Percentiles rank a stretch among this genome's conserved stretches.
phyloP scores from a whole-genome alignment of 2,329 filamentous ascomycete species.

The Diaporthe vexans region DNA sequence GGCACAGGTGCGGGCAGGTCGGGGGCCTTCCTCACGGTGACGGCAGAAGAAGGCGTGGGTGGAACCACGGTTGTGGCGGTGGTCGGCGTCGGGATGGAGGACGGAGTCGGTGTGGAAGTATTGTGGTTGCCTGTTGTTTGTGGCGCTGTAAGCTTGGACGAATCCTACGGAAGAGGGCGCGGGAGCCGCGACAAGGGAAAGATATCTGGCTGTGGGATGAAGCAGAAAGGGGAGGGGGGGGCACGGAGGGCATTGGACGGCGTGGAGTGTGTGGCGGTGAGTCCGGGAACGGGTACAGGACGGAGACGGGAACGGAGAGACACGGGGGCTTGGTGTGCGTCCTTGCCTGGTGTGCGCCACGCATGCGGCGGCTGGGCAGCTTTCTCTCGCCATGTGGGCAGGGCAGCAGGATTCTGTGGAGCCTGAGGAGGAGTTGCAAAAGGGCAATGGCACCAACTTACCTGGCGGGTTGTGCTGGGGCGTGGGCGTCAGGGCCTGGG shows the following conservation, averaged over 20 bases:
- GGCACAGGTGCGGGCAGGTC: constrained; percentile 1
- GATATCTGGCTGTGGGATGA: not conserved
- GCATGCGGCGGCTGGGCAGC: constrained; percentile 2
- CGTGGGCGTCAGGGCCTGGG: not conserved
- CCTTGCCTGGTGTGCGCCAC: not conserved
- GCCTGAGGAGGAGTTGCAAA: too few species aligned
- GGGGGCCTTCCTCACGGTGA: not conserved
- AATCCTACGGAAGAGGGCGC: constrained; percentile 14
- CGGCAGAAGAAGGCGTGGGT: constrained; percentile 26
- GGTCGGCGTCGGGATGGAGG: constrained; percentile 25
- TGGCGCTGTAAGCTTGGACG: constrained; percentile 28
- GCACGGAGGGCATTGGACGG: not conserved
- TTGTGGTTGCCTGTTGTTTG: constrained; percentile 33
- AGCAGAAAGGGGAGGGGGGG: not conserved
- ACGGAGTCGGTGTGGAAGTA: not conserved
- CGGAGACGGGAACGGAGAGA: constrained; percentile 8
- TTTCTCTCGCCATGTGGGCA: not conserved
- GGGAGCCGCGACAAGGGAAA: not conserved
- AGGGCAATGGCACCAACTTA: constrained; percentile 12
- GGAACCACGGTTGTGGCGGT: constrained; percentile 33
- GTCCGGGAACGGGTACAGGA: not conserved
- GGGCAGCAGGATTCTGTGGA: not conserved
- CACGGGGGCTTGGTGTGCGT: not conserved
- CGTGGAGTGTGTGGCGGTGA: constrained; percentile 24
- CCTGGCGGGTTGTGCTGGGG: constrained; percentile 29